phyloP scores from a whole-genome alignment of 164 flowering plant genomes.

The Stephania yunnanensis region DNA sequence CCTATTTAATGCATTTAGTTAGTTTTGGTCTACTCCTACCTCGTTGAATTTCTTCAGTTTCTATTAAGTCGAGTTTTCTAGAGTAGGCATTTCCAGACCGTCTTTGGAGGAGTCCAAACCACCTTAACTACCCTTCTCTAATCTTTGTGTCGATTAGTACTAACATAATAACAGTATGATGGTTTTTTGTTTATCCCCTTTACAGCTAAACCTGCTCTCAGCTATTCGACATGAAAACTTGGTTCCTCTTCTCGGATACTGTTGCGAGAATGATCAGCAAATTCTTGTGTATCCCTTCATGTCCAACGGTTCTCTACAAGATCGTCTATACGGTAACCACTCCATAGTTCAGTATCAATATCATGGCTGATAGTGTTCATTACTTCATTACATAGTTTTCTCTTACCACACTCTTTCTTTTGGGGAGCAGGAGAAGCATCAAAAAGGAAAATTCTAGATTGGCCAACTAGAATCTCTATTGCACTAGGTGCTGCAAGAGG shows the following conservation, averaged over 20 bases:
- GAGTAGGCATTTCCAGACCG: too few relatives aligned
- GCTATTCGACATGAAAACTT: constrained; percentile 63
- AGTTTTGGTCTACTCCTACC: too few relatives aligned
- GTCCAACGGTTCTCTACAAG: constrained; percentile 91
- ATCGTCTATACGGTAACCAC: constrained; percentile 66
- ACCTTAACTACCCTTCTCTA: too few relatives aligned
- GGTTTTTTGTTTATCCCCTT: constrained; percentile 1
- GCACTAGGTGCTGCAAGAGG: constrained; percentile 88
- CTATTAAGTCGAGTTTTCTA: too few relatives aligned
- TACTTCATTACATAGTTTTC: not conserved
- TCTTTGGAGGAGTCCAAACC: too few relatives aligned
- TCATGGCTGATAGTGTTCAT: not conserved
- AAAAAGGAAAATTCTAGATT: constrained; percentile 59
- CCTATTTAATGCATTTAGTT: too few relatives aligned
- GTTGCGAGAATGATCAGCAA: constrained; percentile 71
- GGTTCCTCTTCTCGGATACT: constrained; percentile 78
- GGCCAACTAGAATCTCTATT: constrained; percentile 73
- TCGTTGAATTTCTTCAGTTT: too few relatives aligned
- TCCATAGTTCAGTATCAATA: not conserved
- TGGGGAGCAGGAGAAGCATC: constrained; percentile 51
- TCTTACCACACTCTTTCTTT: not conserved
- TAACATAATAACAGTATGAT: not conserved
- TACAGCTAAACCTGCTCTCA: constrained; percentile 70
- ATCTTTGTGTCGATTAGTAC: not conserved
- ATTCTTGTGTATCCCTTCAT: constrained; percentile 78